Base-by-base conservation (phyloP, 2,329 filamentous ascomycete species). In the Penicillium fuscoglaucum region DNA sequence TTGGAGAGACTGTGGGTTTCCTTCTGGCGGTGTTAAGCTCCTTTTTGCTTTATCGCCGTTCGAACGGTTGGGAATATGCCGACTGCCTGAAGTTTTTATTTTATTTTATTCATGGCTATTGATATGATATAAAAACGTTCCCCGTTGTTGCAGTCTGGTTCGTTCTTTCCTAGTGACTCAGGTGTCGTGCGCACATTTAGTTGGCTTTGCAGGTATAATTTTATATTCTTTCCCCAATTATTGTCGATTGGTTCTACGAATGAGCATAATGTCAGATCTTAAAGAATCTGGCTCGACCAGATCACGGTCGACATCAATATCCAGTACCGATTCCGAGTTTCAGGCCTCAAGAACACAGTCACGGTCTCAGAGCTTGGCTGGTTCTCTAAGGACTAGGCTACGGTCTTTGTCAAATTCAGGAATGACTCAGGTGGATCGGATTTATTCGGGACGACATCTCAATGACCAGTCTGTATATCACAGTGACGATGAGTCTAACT, bases 401-500 rank as follows among this genome's bases (percentile, higher is more conserved):
- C 54, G 61, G 12, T 68, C 68, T 48, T 45, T 54, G 17, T 67
- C 66, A 6, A 57, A 60, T 37, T 44, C 55, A 4, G 55, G 62
- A 13, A 55, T 59, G 19, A 17, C 40, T 13, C 57, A 60, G 24
- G 55, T 74, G 1, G 59, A 68, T 41, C 63, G 69, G 21, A 61
- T 72, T 3, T 66, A 70, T 59, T 74, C 72, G 1, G 71, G 63
- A 3, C 66, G 65, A 24, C 69, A 74, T 55, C 61, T 73, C 1
- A 73, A 77, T 51, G 72, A 76, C 52, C 64, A 72, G 7, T 69
- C 68, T 8, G 57, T 70, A 7, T 76, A 74, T 31, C 66, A 73
- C 47, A 68, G 62, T 26, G 65, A 68, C 19, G 52, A 66, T 31
- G 61, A 44, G 44, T 65, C 64, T 4, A 58, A 63, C 26, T 12